Conservation (phyloP, 2,329 filamentous ascomycete genomes). For the Lojkania enalia region DNA sequence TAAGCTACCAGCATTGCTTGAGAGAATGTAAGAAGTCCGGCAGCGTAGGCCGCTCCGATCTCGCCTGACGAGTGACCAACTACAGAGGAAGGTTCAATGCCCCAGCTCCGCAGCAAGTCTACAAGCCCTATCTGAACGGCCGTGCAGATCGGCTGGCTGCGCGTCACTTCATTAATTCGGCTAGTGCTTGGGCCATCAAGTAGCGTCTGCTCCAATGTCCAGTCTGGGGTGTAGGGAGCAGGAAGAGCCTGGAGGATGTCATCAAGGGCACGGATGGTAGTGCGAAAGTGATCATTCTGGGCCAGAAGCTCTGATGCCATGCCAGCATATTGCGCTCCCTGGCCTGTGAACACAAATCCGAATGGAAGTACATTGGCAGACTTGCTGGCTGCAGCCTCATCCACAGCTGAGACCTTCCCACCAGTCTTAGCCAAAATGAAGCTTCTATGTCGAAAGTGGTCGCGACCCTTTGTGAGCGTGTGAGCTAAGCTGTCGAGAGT, state of each 20-base stretch:
- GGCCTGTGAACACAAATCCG: constrained; percentile 29
- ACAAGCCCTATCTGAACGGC: constrained; percentile 27
- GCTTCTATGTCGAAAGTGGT: constrained; percentile 14
- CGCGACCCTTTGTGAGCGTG: constrained; percentile 17
- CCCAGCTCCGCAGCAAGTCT: constrained; percentile 10
- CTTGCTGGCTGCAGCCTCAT: too few relatives aligned
- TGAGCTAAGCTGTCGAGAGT: constrained; percentile 13
- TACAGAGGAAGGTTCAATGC: constrained; percentile 19
- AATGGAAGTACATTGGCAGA: constrained; percentile 1
- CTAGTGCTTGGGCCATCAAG: constrained; percentile 5
- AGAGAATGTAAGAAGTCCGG: constrained; percentile 24
- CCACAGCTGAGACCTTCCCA: too few relatives aligned
- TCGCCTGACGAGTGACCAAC: constrained; percentile 49
- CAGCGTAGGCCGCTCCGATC: constrained; percentile 46
- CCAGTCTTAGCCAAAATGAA: constrained; percentile 18
- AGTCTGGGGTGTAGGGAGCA: constrained; percentile 5
- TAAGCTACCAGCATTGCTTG: constrained; percentile 25
- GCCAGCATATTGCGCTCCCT: constrained; percentile 27
- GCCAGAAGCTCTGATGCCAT: constrained; percentile 19
- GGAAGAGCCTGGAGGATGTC: neutral
- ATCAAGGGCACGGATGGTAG: neutral
- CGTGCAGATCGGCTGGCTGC: constrained; percentile 28
- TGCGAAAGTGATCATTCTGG: constrained; percentile 16
- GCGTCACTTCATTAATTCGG: constrained; percentile 16
- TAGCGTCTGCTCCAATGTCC: constrained; percentile 18